A percentile compares a stretch with the other conserved stretches of the same genome.
These are phyloP conservation scores for Dioscorea zingiberensis DNA, from an alignment of 106 monocot species.

Conservation along the genomic window DNA sequence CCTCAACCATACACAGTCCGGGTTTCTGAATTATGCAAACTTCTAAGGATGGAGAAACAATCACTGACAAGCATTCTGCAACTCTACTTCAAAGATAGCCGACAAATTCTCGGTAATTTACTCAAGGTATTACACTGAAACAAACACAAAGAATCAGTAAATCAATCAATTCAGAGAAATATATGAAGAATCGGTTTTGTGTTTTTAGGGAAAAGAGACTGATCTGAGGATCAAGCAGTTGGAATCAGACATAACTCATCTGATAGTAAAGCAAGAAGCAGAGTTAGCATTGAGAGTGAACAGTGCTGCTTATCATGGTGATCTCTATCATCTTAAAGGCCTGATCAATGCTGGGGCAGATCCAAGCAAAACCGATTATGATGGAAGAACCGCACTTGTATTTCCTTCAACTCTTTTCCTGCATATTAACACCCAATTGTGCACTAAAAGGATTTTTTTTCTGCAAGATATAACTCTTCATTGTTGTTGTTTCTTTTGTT, in stretches of 20 bases:
- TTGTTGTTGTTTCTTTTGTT: neutral
- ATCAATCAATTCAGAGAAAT: no score
- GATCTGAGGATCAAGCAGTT: constrained; percentile 47
- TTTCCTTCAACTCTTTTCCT: neutral
- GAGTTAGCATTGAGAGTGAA: constrained; percentile 56
- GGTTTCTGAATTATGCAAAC: constrained; percentile 50
- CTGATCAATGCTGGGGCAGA: constrained; percentile 66
- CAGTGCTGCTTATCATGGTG: constrained; percentile 62
- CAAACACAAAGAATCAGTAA: no score
- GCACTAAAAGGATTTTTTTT: no score
- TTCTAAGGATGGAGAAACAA: constrained; percentile 65
- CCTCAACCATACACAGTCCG: constrained; percentile 61
- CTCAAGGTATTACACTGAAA: constrained; percentile 31
- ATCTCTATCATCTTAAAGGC: constrained; percentile 50
- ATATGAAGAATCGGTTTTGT: neutral
- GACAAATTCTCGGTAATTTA: constrained; percentile 53
- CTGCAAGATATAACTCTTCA: neutral
- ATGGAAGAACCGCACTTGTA: constrained; percentile 72
- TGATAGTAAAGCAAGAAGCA: constrained; percentile 69
- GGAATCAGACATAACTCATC: constrained; percentile 60
- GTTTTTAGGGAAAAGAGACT: constrained; percentile 40
- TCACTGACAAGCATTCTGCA: constrained; percentile 42
- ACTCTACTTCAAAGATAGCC: constrained; percentile 62
- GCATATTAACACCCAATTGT: neutral
- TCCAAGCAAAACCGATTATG: constrained; percentile 62